Evolutionary conservation across 805 yeast genomes (phyloP).

Genomic region (Candida alai): DNA sequence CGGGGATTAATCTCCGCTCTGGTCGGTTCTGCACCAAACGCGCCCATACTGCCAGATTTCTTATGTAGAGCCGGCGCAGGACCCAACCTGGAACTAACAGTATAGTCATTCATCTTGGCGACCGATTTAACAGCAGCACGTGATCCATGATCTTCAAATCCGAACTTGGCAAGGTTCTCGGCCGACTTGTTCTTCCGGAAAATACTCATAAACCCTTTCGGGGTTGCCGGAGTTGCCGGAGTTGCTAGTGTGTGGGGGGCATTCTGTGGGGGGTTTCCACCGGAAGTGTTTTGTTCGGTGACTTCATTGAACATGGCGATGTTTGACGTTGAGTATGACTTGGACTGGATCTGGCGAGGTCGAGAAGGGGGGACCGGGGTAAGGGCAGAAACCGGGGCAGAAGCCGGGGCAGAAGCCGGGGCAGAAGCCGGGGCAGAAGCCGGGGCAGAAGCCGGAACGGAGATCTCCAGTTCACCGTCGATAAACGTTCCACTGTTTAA

Average conservation of each 20-base stretch:
- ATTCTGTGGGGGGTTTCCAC: too few species aligned
- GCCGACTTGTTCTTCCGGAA: slow-evolving; percentile 20
- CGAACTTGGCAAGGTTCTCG: slow-evolving; percentile 14
- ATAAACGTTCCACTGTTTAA: slow-evolving; percentile 11
- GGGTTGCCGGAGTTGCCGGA: too few species aligned
- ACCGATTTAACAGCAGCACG: neutral
- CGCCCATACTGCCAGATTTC: too few species aligned
- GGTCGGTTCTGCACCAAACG: neutral
- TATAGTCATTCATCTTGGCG: neutral
- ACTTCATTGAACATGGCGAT: slow-evolving; percentile 11
- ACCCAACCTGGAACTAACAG: slow-evolving; percentile 8
- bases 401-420: too few species aligned
- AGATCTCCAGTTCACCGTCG: neutral
- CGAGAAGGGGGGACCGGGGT: neutral
- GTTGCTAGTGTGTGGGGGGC: neutral
- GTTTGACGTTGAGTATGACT: slow-evolving; percentile 31
- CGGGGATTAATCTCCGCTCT: too few species aligned
- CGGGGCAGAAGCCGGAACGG: too few species aligned
- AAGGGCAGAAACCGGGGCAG: too few species aligned
- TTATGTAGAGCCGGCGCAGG: slow-evolving; percentile 9
- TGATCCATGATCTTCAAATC: neutral
- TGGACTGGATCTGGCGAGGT: slow-evolving; percentile 17
- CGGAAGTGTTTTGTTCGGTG: too few species aligned
- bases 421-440: too few species aligned
- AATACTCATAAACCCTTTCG: slow-evolving; percentile 17